Evolutionary conservation across 441 rosid genomes (phyloP), one percentile per base, ranked within the genome.

Genomic region (Erodium trifolium): DNA sequence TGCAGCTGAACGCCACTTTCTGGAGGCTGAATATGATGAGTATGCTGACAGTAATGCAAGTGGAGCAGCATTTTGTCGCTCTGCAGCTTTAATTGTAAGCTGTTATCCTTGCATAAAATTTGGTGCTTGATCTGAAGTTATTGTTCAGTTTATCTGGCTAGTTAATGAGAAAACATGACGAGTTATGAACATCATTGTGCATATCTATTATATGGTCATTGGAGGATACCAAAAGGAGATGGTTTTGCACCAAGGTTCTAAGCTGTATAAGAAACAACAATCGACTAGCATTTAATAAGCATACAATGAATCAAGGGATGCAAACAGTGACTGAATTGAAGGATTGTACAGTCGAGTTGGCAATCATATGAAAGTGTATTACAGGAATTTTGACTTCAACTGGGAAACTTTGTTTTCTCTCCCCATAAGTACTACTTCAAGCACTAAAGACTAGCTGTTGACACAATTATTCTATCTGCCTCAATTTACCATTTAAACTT

Each of bases 21-120:
- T 86, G 85, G 93, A 88, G 66, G 84, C 88, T 18, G 91, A 88
- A 57, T 86, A 88, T 71, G 88, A 88, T 67, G 91, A 84, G 72
- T 86, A 88, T 68, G 85, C 88, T 8, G 93, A 86, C 76, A 74
- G 75, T 68, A 86, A 83, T 81, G 85, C 85, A 0, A 83, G 85
- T 45, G 93, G 93, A 78, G 89, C 91, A 29, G 91, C 91, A 72
- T 88, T 86, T 77, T 86, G 89, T 71, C 93, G 93, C 70, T 88
- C 93, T 68, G 88, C 88, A 16, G 89, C 90, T 71, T 81, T 88
- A 75, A 82, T 86, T 64, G 94, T 88, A 81, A 84, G 85, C 57
- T 14, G 9, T 60, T 10, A 9, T 65, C 63, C 7, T n/a, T 43
- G 49, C 49, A 43, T 37, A 14, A 11, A 17, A 67, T 43, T 49